These are phyloP conservation scores for Mimosa pudica DNA, from an alignment of 306 rosid species.

Conservation along the genomic window DNA sequence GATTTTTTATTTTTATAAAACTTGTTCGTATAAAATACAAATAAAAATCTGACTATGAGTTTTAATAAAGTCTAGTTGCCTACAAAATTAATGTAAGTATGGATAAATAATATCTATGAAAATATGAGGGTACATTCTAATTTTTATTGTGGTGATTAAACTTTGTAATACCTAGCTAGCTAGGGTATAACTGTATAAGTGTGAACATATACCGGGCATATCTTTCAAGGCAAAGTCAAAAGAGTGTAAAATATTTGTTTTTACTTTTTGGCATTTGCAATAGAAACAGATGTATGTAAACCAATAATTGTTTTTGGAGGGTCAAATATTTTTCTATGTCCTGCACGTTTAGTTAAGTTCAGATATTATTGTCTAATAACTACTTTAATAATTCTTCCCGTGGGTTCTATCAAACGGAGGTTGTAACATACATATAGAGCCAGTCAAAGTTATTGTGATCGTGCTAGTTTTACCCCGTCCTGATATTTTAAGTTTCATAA, in stretches of 20 bases:
- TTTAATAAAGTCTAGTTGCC: neutral
- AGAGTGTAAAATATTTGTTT: neutral
- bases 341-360: neutral
- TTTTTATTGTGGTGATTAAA: neutral
- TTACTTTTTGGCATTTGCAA: neutral
- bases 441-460: too few species aligned
- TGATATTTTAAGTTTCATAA: too few species aligned
- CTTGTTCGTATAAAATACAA: neutral
- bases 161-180: neutral
- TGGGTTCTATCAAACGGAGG: neutral
- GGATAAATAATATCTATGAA: neutral
- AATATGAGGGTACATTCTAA: neutral
- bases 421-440: neutral
- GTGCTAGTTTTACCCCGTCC: too few species aligned
- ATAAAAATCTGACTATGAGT: neutral
- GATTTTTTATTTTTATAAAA: too few species aligned
- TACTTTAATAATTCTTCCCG: too few species aligned
- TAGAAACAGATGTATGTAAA: neutral
- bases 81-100: too few species aligned
- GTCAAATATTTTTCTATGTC: neutral
- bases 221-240: neutral
- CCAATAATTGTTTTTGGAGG: neutral
- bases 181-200: neutral
- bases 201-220: neutral
- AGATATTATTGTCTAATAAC: too few species aligned